Evolutionary conservation across 345 rosid species (phyloP).

Genomic region (Kandelia obovata): DNA sequence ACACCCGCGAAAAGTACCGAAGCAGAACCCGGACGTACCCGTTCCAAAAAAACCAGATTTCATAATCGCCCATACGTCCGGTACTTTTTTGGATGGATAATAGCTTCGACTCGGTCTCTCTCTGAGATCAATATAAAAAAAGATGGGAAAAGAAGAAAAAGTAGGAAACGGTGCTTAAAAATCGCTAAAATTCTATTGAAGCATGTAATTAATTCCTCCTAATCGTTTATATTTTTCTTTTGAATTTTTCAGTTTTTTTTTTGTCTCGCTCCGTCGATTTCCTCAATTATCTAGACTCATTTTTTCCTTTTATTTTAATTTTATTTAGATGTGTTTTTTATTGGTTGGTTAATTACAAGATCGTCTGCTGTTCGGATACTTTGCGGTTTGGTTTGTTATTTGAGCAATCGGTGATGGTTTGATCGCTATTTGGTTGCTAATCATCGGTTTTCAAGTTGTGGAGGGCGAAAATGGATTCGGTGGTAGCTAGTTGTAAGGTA

Average conservation of each 20-base stretch:
- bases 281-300: neutral
- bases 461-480: conserved; percentile 65
- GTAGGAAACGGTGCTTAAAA: neutral
- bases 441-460: conserved; percentile 21
- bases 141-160: neutral
- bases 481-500: conserved; percentile 74
- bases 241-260: neutral
- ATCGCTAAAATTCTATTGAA: neutral
- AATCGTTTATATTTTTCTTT: neutral
- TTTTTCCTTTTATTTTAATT: conserved; percentile 1
- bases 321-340: conserved; percentile 12
- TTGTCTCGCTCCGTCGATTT: neutral
- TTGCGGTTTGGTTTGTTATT: conserved; percentile 21
- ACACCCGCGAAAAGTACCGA: conserved; percentile 35
- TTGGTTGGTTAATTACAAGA: conserved; percentile 25
- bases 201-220: neutral
- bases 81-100: conserved; percentile 27
- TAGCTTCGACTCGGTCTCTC: neutral
- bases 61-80: conserved; percentile 79
- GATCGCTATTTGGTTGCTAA: conserved; percentile 23
- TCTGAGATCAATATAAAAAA: conserved; percentile 14
- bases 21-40: conserved; percentile 71
- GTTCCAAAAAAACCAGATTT: conserved; percentile 50
- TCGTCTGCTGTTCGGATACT: conserved; percentile 35
- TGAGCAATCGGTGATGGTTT: conserved; percentile 17